Evolutionary conservation across 257 asterid species (phyloP), one percentile per base, ranked within the genome.

Genomic region (Nicotiana noctiflora): DNA sequence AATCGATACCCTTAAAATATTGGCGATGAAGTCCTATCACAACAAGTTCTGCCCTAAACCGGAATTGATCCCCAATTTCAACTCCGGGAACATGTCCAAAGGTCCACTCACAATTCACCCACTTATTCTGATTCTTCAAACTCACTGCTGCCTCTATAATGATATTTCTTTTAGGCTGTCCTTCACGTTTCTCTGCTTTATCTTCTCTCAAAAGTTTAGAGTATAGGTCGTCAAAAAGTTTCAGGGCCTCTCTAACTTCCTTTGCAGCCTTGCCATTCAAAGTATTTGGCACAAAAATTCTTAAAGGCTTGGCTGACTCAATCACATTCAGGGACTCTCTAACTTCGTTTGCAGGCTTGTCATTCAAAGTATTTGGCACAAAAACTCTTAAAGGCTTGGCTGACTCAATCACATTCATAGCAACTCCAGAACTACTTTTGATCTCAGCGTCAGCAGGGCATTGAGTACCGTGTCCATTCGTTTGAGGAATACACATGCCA

Each of bases 21-120:
- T 61, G 76, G 81, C 53, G 2, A 82, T 86, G 90, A 1, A 88
- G 83, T 23, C 89, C 90, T 23, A 86, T 76, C 19, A 76, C 27
- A 18, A 57, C 83, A 23, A 88, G 88, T 75, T 88, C 85, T 14
- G 85, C 84, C 83, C 90, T 82, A 23, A 68, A 80, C 56, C 44
- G 80, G 64, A 85, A 88, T 27, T 46, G 53, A 79, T 86, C 86
- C 56, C 90, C 90, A 49, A 86, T 61, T 49, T 25, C 31, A 63
- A 84, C 65, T 63, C 90, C 90, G 12, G 88, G 89, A 66, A 84
- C 70, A 37, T 84, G 79, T 9, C 90, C 89, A 70, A 82, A 60
- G 11, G n/a, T 68, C 82, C 66, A 79, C 56, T 5, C 82, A 17
- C 81, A 5, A 82, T 80, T 29, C 63, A 80, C 82, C 81, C 85